Percentiles rank a stretch among this genome's conserved stretches.
These are phyloP conservation scores for Termitomyces heimii DNA, from an alignment of 768 basidiomycete species.

Conservation along the genomic window DNA sequence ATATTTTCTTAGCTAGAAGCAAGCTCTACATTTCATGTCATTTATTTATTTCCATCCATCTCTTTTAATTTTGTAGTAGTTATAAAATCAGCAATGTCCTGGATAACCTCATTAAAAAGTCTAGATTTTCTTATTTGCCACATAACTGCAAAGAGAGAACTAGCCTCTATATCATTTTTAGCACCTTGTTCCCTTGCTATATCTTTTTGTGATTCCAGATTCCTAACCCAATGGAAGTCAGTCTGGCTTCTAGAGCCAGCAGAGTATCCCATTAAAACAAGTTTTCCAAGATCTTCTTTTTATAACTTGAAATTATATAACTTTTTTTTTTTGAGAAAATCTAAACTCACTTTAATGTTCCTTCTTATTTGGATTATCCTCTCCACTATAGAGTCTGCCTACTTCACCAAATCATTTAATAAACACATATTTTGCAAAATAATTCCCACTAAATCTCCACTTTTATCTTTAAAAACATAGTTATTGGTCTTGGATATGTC, in stretches of 20 bases:
- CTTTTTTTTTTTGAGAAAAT: no score
- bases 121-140: neutral
- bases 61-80: neutral
- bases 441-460: no score
- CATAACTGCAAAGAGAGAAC: neutral
- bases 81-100: neutral
- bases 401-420: no score
- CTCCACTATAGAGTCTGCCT: no score
- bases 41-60: neutral
- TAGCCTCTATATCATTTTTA: neutral
- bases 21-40: neutral
- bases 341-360: no score
- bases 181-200: neutral
- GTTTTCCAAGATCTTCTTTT: slow-evolving; percentile 13
- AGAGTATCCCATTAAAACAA: slow-evolving; percentile 12
- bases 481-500: no score
- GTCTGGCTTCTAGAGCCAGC: slow-evolving; percentile 12
- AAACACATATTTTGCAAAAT: no score
- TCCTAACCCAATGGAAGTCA: slow-evolving; percentile 12
- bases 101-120: neutral
- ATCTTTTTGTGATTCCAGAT: neutral
- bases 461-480: no score
- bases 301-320: neutral
- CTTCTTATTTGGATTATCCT: no score
- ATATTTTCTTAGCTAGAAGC: neutral